Conservation (phyloP, 805 yeast genomes). For the Wickerhamiella slavikovae region DNA sequence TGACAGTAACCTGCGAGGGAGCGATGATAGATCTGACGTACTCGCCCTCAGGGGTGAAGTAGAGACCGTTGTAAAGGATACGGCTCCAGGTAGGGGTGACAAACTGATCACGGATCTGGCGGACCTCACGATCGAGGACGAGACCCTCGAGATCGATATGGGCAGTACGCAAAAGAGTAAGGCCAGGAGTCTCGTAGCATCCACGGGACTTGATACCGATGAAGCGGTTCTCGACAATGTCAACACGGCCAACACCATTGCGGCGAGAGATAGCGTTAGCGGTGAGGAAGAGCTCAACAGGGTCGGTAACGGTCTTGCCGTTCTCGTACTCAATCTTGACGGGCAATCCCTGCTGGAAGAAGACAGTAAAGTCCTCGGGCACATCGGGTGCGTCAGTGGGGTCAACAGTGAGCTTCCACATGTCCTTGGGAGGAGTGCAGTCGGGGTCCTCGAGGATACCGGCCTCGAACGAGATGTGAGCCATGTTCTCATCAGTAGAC, state of each 20-base stretch:
- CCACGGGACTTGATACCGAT: conserved; percentile 98
- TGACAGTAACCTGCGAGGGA: conserved; percentile 88
- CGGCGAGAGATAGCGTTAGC: conserved; percentile 95
- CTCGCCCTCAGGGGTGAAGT: conserved; percentile 97
- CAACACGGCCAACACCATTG: conserved; percentile 98
- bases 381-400: conserved; percentile 85
- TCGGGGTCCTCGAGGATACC: conserved; percentile 98
- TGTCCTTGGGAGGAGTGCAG: conserved; percentile 97
- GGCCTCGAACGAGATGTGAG: conserved; percentile 97
- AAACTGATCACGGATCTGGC: conserved; percentile 88
- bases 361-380: conserved; percentile 76
- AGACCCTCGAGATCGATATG: conserved; percentile 96
- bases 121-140: conserved; percentile 91
- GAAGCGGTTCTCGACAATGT: conserved; percentile 96
- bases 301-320: conserved; percentile 50
- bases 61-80: conserved; percentile 88
- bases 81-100: conserved; percentile 85
- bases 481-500: conserved; percentile 99
- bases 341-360: conserved; percentile 75
- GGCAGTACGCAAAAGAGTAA: conserved; percentile 79
- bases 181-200: conserved; percentile 98
- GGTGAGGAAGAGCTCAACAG: conserved; percentile 78
- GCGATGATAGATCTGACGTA: conserved; percentile 59
- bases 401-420: conserved; percentile 98
- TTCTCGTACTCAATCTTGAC: conserved; percentile 47